Evolutionary conservation across 2,329 filamentous ascomycete genomes (phyloP).

Genomic region (Kalmusia sp.): DNA sequence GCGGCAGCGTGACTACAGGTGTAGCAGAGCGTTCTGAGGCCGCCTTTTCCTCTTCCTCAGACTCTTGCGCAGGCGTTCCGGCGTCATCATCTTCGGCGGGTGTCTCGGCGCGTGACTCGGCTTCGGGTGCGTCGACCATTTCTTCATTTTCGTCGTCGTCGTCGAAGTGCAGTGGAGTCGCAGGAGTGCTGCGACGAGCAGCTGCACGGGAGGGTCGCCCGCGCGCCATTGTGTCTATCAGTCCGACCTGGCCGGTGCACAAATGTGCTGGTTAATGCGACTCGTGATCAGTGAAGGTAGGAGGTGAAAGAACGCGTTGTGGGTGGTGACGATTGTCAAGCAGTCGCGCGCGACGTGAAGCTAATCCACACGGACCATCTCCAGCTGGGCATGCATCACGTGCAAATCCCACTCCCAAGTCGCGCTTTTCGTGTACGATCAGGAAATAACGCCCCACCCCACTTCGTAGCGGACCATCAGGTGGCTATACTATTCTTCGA

Average conservation of each 20-base stretch:
- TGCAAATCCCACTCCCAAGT: neutral
- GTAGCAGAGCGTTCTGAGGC: slow-evolving; percentile 54
- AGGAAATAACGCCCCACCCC: no score
- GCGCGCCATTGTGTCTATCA: slow-evolving; percentile 38
- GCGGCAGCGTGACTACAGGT: slow-evolving; percentile 63
- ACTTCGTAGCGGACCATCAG: no score
- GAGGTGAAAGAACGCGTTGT: neutral
- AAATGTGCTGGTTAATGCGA: neutral
- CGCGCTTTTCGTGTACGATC: no score
- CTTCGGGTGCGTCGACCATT: slow-evolving; percentile 41
- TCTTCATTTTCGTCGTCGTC: slow-evolving; percentile 43
- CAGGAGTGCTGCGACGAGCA: slow-evolving; percentile 48
- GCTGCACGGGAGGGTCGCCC: slow-evolving; percentile 46
- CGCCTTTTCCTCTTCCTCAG: slow-evolving; percentile 56
- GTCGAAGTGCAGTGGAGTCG: slow-evolving; percentile 41
- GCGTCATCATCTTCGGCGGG: slow-evolving; percentile 58
- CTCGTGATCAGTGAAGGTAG: neutral
- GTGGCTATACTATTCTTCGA: no score
- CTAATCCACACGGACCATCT: no score
- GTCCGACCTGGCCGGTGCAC: neutral
- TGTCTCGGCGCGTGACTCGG: slow-evolving; percentile 44
- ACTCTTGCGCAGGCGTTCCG: slow-evolving; percentile 54
- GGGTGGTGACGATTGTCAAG: neutral
- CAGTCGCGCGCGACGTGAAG: no score
- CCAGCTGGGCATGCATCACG: no score